phyloP scores from a whole-genome alignment of 2,329 filamentous ascomycete genomes.

The Pseudogymnoascus sp. region DNA sequence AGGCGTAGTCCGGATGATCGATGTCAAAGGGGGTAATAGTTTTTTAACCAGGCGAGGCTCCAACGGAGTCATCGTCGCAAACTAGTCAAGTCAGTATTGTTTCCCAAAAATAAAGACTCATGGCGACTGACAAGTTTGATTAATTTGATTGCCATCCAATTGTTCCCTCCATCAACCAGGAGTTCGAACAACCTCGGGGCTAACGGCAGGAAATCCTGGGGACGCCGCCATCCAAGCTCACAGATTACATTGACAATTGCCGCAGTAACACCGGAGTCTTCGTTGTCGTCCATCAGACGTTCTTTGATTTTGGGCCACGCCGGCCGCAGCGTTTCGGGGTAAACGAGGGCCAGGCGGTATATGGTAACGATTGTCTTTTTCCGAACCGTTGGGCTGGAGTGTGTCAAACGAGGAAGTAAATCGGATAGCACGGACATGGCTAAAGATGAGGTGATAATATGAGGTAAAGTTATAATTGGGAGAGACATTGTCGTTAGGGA shows the following conservation, averaged over 20 bases:
- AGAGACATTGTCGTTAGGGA: constrained; percentile 71
- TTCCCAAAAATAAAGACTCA: constrained; percentile 32
- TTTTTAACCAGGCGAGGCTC: constrained; percentile 90
- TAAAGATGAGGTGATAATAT: constrained; percentile 86
- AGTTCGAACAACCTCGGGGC: constrained; percentile 89
- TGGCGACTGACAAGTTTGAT: constrained; percentile 71
- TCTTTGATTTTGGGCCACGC: constrained; percentile 99
- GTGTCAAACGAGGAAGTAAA: constrained; percentile 73
- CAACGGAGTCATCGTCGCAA: constrained; percentile 85
- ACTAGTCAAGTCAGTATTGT: constrained; percentile 62
- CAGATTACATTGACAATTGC: constrained; percentile 96
- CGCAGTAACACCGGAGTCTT: constrained; percentile 88
- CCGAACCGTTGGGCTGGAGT: constrained; percentile 75
- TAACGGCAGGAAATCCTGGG: constrained; percentile 85
- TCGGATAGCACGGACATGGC: constrained; percentile 84
- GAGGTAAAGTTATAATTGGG: constrained; percentile 82
- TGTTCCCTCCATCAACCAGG: constrained; percentile 84
- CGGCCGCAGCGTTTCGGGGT: constrained; percentile 82
- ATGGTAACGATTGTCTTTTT: constrained; percentile 96
- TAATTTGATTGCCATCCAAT: constrained; percentile 99
- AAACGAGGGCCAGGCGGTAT: constrained; percentile 89
- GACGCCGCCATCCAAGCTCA: constrained; percentile 87
- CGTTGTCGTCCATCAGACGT: constrained; percentile 76
- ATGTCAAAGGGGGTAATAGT: constrained; percentile 79
- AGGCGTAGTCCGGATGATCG: constrained; percentile 86